Evolutionary conservation across 352 stramenopile species (phyloP).

Genomic region (Blastocystis sp.): DNA sequence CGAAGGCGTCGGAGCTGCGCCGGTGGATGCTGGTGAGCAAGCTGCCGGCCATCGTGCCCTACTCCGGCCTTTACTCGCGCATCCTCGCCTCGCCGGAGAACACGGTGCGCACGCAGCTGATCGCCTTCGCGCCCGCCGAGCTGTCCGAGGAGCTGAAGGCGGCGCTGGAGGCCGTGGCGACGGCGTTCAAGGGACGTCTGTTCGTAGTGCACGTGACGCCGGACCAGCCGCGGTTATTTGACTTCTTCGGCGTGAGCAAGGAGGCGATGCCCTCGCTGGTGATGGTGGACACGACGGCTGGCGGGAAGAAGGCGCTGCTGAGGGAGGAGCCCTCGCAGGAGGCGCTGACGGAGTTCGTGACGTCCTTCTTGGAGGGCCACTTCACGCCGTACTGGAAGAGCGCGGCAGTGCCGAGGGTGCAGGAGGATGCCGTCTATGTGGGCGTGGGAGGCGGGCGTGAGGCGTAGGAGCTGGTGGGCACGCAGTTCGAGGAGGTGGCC

Average conservation of each 20-base stretch:
- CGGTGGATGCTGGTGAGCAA: not conserved
- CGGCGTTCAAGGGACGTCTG: not conserved
- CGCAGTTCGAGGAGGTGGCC: slow-evolving; percentile 42
- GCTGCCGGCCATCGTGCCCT: slow-evolving; percentile 39
- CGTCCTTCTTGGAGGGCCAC: not conserved
- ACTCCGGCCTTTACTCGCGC: not conserved
- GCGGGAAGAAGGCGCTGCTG: slow-evolving; percentile 41
- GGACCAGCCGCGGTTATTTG: not conserved
- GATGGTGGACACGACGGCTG: not conserved
- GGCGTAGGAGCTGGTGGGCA: slow-evolving; percentile 8
- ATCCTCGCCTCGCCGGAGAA: not conserved
- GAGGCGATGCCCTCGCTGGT: slow-evolving; percentile 33
- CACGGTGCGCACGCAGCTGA: slow-evolving; percentile 17
- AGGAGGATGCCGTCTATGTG: slow-evolving; percentile 10
- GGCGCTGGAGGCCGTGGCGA: not conserved
- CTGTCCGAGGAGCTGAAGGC: not conserved
- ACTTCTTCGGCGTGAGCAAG: slow-evolving; percentile 30
- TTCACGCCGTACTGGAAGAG: slow-evolving; percentile 46
- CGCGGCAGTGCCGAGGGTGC: slow-evolving; percentile 11
- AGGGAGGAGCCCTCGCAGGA: not conserved
- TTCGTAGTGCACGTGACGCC: slow-evolving; percentile 31
- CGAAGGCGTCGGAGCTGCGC: not conserved
- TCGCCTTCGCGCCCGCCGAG: slow-evolving; percentile 20
- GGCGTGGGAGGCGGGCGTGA: too few relatives aligned
- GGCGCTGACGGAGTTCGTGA: slow-evolving; percentile 1